Conservation (phyloP, 225 moss, liverwort and hornwort species). For the Physcomitrellopsis africana region DNA sequence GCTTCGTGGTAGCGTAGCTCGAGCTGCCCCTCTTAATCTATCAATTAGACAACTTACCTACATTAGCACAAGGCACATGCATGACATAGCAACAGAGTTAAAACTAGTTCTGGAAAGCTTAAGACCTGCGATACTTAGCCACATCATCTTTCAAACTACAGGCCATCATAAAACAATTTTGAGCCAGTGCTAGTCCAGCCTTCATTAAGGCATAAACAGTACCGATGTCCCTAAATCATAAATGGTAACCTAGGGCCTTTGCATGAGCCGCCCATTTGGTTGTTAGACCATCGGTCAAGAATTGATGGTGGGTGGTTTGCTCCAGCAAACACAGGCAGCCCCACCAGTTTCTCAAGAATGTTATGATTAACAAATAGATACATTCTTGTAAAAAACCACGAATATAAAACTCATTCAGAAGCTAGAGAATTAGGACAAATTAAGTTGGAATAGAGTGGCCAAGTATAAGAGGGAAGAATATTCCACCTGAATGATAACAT, state of each 20-base stretch:
- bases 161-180: too few species aligned
- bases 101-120: conserved; percentile 7
- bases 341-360: too few species aligned
- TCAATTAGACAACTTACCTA: conserved; percentile 94
- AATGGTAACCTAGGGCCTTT: too few species aligned
- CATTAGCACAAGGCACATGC: neutral
- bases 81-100: conserved; percentile 14
- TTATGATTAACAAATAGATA: too few species aligned
- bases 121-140: neutral
- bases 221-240: too few species aligned
- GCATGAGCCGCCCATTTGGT: too few species aligned
- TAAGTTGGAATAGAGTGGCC: conserved; percentile 13
- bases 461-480: conserved; percentile 17
- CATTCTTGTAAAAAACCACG: conserved; percentile 4
- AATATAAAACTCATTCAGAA: conserved; percentile 11
- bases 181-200: too few species aligned
- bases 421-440: conserved; percentile 22
- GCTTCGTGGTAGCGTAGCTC: conserved; percentile 95
- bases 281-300: too few species aligned
- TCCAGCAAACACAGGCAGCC: too few species aligned
- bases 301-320: too few species aligned
- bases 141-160: conserved; percentile 12
- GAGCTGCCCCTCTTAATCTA: conserved; percentile 91
- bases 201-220: too few species aligned
- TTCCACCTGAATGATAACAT: conserved; percentile 87